phyloP scores from a whole-genome alignment of 202 grass and related monocot species.

The Panicum virgatum region DNA sequence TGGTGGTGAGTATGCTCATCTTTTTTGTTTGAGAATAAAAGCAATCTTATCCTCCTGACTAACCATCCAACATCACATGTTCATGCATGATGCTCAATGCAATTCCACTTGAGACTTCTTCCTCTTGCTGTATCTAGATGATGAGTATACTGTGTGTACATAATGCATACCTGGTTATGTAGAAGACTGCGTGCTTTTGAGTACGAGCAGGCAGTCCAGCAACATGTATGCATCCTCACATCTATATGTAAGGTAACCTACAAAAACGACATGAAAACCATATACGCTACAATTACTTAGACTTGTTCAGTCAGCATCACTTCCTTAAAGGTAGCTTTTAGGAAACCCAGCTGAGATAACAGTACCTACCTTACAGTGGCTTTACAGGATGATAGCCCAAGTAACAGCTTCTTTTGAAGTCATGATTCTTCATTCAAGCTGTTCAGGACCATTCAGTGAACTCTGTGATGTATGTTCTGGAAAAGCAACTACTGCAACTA shows the following conservation, averaged over 20 bases:
- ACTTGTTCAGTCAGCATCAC: conserved; percentile 24
- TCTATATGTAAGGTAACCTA: conserved; percentile 21
- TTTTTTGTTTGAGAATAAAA: conserved; percentile 34
- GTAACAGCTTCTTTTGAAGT: conserved; percentile 29
- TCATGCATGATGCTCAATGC: conserved; percentile 34
- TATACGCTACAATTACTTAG: conserved; percentile 14
- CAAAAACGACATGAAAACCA: conserved; percentile 40
- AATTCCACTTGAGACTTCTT: conserved; percentile 23
- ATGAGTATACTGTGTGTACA: background rate
- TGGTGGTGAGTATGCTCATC: conserved; percentile 6
- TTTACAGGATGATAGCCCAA: conserved; percentile 11
- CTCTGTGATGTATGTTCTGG: conserved; percentile 27
- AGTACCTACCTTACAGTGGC: conserved; percentile 24
- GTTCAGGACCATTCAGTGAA: conserved; percentile 15
- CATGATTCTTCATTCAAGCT: conserved; percentile 9
- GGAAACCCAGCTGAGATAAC: conserved; percentile 9
- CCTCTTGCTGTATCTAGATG: conserved; percentile 14
- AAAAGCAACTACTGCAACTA: conserved; percentile 10
- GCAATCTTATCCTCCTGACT: conserved; percentile 34
- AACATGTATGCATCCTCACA: conserved; percentile 1
- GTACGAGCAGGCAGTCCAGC: conserved; percentile 26
- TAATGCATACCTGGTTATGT: conserved; percentile 34
- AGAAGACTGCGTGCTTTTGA: conserved; percentile 9
- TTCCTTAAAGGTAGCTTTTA: conserved; percentile 4
- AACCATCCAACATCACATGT: conserved; percentile 40